Percentiles rank a stretch among this genome's conserved stretches.
These are phyloP conservation scores for Alternaria arborescens DNA, from an alignment of 2,329 filamentous ascomycete species.

Conservation along the genomic window DNA sequence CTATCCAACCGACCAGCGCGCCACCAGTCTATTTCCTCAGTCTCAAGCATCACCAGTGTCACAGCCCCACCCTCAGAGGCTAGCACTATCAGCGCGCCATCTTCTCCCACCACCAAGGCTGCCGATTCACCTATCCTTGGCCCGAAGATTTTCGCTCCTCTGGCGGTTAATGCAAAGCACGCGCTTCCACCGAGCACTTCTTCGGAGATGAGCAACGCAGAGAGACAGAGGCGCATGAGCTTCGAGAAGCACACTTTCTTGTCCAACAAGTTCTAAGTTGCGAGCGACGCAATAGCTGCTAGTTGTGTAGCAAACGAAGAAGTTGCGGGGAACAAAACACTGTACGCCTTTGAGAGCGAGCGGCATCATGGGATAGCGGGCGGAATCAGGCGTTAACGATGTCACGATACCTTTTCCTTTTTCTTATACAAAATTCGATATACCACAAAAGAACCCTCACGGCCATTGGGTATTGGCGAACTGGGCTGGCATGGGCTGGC, in stretches of 20 bases:
- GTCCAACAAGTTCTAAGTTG: conserved; percentile 40
- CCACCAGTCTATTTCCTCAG: conserved; percentile 42
- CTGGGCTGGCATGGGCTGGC: conserved; percentile 18
- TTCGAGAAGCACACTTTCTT: conserved; percentile 38
- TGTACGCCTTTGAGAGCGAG: not conserved
- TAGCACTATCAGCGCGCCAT: conserved; percentile 38
- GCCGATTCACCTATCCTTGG: conserved; percentile 39
- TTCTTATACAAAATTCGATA: conserved; percentile 27
- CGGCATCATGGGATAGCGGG: not conserved
- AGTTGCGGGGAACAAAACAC: not conserved
- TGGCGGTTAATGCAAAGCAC: conserved; percentile 48
- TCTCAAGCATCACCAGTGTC: conserved; percentile 29
- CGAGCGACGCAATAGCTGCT: not conserved
- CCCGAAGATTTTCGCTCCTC: conserved; percentile 41
- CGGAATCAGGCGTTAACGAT: conserved; percentile 25
- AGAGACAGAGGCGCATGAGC: conserved; percentile 26
- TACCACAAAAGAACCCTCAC: conserved; percentile 32
- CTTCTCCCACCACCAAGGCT: conserved; percentile 38
- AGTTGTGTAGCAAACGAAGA: not conserved
- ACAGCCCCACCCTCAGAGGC: conserved; percentile 23
- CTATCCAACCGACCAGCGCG: conserved; percentile 48
- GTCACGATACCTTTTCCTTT: conserved; percentile 31
- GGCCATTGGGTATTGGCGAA: conserved; percentile 17
- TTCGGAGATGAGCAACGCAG: conserved; percentile 33
- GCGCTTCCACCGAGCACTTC: conserved; percentile 33